Evolutionary conservation across 2,329 filamentous ascomycete species (phyloP), one percentile per base, ranked within the genome.

Genomic region (Bimuria novae-zelandiae): DNA sequence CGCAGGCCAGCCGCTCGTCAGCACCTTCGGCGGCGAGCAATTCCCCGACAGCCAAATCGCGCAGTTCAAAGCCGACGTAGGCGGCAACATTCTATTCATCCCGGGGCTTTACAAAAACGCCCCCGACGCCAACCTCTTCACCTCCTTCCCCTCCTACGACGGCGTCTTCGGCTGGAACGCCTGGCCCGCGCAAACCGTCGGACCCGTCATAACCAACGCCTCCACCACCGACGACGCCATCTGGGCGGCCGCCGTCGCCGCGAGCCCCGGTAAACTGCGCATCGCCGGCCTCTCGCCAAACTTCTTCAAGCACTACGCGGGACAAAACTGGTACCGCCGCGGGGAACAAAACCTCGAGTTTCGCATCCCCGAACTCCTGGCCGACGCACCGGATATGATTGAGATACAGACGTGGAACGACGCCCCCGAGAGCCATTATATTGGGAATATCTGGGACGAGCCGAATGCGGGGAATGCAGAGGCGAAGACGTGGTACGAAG

Each of bases 371-470:
- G 65, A 60, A 51, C 65, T 70, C 7, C 62, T 77, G 1, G 33
- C 53, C 8, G 33, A 76, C 10, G 62, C 70, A 41, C 74, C 75
- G 3, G 71, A 75, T 44, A 73, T 76, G 48, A 55, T 76, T 11
- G 69, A 77, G 56, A 59, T 76, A 2, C 72, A 75, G 43, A 75
- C 72, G 22, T 77, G 75, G 74, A 77, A 77, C 49, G 75, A 77
- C 43, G 72, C 65, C 0, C 72, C 72, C 1, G 74, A 77, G 48
- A 62, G 61, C n/a, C 74, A 76, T 52, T 76, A 77, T 49, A 71
- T 77, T 52, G 75, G 74, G 0, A 72, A 74, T 16, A 51, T 71
- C 12, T 77, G 74, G 72, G 52, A 55, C 1, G 73, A 76, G 40
- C 61, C 67, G 0, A 64, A 57, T 56, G 8, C 60, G 54, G 8